A percentile compares a stretch with the other conserved stretches of the same genome.
Conservation (phyloP, 2,329 filamentous ascomycete genomes). For the Sarocladiaceae sp. region DNA sequence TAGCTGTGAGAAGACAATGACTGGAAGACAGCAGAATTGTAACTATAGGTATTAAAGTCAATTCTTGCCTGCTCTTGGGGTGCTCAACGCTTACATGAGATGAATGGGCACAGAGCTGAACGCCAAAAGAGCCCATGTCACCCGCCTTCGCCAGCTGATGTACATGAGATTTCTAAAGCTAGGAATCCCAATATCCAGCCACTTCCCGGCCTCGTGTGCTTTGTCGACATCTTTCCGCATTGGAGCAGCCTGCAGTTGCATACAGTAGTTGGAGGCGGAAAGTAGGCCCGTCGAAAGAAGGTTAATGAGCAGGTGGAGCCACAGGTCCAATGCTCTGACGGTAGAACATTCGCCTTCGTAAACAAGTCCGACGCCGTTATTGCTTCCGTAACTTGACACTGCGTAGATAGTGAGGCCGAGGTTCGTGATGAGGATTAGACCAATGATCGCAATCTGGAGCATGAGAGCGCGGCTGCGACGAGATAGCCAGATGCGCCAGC, state of each 20-base stretch:
- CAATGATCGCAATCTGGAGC: background rate
- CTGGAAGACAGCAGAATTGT: background rate
- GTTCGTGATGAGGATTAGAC: background rate
- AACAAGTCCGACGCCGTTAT: background rate
- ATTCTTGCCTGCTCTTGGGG: background rate
- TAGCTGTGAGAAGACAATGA: background rate
- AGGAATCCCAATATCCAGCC: slow-evolving; percentile 15
- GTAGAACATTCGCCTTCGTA: background rate
- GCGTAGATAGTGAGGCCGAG: background rate
- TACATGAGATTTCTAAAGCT: slow-evolving; percentile 12
- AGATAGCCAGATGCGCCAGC: background rate
- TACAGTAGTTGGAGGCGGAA: slow-evolving; percentile 23
- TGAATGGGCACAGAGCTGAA: slow-evolving; percentile 10
- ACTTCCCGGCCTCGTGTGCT: slow-evolving; percentile 10
- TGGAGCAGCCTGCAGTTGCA: slow-evolving; percentile 27
- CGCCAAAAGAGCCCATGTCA: slow-evolving; percentile 3
- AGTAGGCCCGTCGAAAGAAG: background rate
- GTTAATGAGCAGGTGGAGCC: background rate
- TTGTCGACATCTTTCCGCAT: slow-evolving; percentile 23
- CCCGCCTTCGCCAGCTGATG: background rate
- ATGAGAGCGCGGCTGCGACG: background rate
- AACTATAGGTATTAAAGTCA: background rate
- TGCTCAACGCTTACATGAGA: background rate
- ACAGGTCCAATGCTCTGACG: background rate
- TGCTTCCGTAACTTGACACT: background rate